These are phyloP conservation scores for Beauveria sp. DNA, from an alignment of 2,329 filamentous ascomycete genomes.

Conservation along the genomic window DNA sequence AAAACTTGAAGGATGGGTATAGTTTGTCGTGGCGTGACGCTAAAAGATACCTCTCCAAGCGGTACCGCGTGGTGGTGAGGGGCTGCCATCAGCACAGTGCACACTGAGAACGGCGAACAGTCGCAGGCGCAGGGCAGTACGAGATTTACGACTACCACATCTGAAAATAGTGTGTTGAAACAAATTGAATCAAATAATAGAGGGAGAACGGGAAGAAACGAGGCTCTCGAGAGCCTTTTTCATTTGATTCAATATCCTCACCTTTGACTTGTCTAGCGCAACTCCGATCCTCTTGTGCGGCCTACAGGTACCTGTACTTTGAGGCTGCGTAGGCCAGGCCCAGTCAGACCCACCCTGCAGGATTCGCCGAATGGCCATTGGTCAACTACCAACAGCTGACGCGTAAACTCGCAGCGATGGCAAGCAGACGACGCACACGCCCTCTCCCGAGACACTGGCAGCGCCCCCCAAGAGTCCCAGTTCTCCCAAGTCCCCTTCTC, in stretches of 20 bases:
- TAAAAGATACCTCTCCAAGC: neutral
- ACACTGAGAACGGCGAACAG: neutral
- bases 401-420: constrained; percentile 20
- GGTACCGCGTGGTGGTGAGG: neutral
- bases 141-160: neutral
- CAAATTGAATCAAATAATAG: too few species aligned
- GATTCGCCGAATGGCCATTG: constrained; percentile 16
- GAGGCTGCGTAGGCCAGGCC: constrained; percentile 11
- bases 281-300: too few species aligned
- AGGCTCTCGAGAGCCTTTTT: neutral
- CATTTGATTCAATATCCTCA: neutral
- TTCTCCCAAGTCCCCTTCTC: constrained; percentile 3
- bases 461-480: neutral
- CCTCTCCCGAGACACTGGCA: constrained; percentile 13
- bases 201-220: too few species aligned
- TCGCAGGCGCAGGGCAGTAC: neutral
- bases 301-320: constrained; percentile 9
- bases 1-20: constrained; percentile 12
- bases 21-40: neutral
- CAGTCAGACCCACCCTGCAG: neutral
- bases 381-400: constrained; percentile 22
- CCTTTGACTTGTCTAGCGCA: neutral
- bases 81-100: neutral
- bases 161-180: too few species aligned
- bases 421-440: constrained; percentile 12